These are phyloP conservation scores for Olyra latifolia DNA, from an alignment of 176 grass and related monocot species.

Conservation along the genomic window DNA sequence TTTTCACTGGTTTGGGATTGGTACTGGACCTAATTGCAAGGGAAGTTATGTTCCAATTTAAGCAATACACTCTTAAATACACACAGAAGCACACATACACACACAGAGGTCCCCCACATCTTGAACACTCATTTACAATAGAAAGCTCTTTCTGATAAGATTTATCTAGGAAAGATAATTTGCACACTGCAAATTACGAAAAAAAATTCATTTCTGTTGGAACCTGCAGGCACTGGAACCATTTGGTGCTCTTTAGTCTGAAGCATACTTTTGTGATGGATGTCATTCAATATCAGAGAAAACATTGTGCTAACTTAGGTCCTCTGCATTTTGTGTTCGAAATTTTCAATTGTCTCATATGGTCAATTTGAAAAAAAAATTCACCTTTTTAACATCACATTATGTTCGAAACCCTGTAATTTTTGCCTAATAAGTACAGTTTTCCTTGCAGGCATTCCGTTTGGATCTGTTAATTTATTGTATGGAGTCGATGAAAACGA, in stretches of 20 bases:
- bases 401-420: conserved; percentile 11
- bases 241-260: background rate
- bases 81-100: background rate
- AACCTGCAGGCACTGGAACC: background rate
- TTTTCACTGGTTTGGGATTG: conserved; percentile 3
- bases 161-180: conserved; percentile 6
- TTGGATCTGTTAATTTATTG: conserved; percentile 94
- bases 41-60: background rate
- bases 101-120: background rate
- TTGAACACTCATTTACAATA: background rate
- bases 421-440: conserved; percentile 5
- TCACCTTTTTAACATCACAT: conserved; percentile 9
- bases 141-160: background rate
- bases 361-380: background rate
- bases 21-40: background rate
- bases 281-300: background rate
- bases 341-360: background rate
- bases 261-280: background rate
- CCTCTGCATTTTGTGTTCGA: background rate
- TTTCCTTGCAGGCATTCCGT: conserved; percentile 77
- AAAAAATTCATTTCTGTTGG: background rate
- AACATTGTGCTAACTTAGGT: background rate
- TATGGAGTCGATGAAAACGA: conserved; percentile 92
- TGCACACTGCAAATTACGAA: conserved; percentile 5
- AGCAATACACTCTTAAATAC: background rate